Evolutionary conservation across 495 filamentous ascomycete species (phyloP), one percentile per base, ranked within the genome.

Genomic region (Tuber umbilicatum): DNA sequence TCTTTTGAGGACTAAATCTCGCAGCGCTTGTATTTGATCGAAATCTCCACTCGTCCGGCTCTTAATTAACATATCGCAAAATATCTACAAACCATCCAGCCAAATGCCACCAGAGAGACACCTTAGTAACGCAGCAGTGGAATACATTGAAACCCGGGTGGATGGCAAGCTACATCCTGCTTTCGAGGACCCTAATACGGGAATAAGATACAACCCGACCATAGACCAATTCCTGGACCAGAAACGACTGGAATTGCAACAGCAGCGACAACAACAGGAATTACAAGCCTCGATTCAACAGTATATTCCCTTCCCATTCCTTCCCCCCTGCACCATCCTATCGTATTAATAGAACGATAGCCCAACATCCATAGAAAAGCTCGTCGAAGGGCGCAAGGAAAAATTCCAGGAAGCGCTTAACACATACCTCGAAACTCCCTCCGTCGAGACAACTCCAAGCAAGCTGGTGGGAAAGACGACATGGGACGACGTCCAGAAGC

Each of bases 181-280:
- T 16, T 64, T 64, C 55, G 55, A 17, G 27, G 55, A 35, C 16
- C 55, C 55, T 0, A 35, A 64, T 35, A 64, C 55, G 12, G 55
- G 27, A 19, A 64, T 64, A 64, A 35, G 55, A 35, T 64, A 64
- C 31, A 19, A 64, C 55, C 27, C 55, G 4, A 35, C 27, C 3
- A 64, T 64, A 64, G 55, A 64, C 55, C 55, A 64, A 64, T 64
- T 64, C 19, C 27, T 64, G 3, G 27, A 64, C 27, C 55, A 19
- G 31, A 35, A 64, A 35, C 27, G 14, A 5, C 27, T 64, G 3
- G 27, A 35, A 19, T 64, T 35, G 55, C 55, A 35, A 64, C 55
- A 64, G 27, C 27, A 64, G 55, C 55, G 55, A 64, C 55, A 64
- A 64, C 55, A 64, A 14, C 55, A 64, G 27, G 55, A 64, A 35